Base-by-base conservation (phyloP, 108 stramenopile genomes). In the Cyclotella sp. region DNA sequence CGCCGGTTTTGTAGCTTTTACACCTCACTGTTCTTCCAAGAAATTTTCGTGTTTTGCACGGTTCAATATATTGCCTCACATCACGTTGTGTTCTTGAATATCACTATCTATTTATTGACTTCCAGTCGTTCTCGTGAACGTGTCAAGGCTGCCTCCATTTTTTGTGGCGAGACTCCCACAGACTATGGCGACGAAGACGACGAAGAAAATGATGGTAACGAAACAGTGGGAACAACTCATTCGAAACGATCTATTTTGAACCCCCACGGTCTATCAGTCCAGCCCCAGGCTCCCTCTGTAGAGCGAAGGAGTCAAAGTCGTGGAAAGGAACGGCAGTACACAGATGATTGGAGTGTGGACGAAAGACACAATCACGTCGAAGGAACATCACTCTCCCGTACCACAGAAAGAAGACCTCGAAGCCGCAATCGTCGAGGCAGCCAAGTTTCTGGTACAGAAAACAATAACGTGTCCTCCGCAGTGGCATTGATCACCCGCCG, bases 261-360 rank as follows among this genome's bases (percentile, higher is more conserved):
- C 52, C 79, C 79, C 24, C 73, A 74, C 58, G 79, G 79, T 19
- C 59, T 74, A 21, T 47, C 59, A 14, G 67, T 68, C 10, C 68
- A 59, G 19, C 70, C 78, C 16, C 66, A 49, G 29, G 65, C 60
- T 19, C 68, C 67, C 16, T 53, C 42, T 24, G 60, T 80, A 14
- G 61, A 80, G 40, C 60, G 79, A 44, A 62, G 73, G 63, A 75
- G 79, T 64, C 73, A 74, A 13, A 81, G 79, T 55, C 72, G 79
- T 28, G 73, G 63, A 21, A 22, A n/a, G 34, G 63, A 45, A 5
- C 51, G 60, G 22, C 28, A 30, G 0, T 51, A 34, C n/a, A 27
- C 46, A n/a, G 43, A 14, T 28, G 73, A 30, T 22, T 22, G 0
- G 60, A 41, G 11, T 29, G 28, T 39, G 49, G 28, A 22, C 42